Evolutionary conservation across 768 basidiomycete genomes (phyloP).

Genomic region (Boletellus sp.): DNA sequence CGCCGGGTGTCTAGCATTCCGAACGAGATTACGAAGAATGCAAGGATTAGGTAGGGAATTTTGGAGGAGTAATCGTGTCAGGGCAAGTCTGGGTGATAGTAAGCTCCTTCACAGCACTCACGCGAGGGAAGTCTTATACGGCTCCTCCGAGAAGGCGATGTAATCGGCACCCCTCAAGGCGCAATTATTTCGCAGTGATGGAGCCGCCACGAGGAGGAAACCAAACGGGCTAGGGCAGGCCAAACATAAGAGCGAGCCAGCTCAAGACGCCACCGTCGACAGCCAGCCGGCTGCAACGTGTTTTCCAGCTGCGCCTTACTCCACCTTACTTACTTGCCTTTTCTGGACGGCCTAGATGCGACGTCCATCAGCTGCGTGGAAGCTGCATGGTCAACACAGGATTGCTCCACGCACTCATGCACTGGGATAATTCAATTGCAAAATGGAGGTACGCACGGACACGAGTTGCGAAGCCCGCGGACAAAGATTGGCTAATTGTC

Average conservation of each 20-base stretch:
- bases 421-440: not conserved
- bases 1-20: conserved; percentile 33
- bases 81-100: conserved; percentile 11
- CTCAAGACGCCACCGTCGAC: conserved; percentile 7
- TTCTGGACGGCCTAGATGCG: conserved; percentile 16
- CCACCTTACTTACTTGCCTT: conserved; percentile 27
- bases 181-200: conserved; percentile 15
- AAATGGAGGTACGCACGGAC: conserved; percentile 2
- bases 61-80: conserved; percentile 18
- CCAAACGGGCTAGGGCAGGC: conserved; percentile 1
- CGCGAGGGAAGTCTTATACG: conserved; percentile 16
- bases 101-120: conserved; percentile 11
- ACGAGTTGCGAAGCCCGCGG: conserved; percentile 9
- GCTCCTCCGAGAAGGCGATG: conserved; percentile 27
- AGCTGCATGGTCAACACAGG: conserved; percentile 22
- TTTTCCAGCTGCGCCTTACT: conserved; percentile 19
- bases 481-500: conserved; percentile 15
- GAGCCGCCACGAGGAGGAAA: conserved; percentile 19
- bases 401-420: conserved; percentile 1
- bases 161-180: conserved; percentile 6
- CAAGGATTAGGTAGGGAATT: conserved; percentile 26
- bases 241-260: conserved; percentile 6
- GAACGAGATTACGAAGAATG: conserved; percentile 18
- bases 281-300: conserved; percentile 23
- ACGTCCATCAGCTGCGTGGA: conserved; percentile 13